phyloP scores from a whole-genome alignment of 1,139 yeast genomes.

The Yarrowia galli region DNA sequence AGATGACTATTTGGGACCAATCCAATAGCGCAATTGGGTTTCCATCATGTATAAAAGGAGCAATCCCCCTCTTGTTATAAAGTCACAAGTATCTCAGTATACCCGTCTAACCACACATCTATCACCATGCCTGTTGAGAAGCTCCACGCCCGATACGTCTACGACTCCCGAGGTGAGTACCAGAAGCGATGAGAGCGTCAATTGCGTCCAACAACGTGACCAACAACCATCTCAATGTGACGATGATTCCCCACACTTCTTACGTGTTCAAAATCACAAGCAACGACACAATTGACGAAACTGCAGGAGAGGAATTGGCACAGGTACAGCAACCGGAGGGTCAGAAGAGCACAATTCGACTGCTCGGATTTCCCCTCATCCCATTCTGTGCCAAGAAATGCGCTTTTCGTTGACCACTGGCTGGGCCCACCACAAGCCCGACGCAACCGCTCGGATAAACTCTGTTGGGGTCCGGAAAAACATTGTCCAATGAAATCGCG shows the following conservation, averaged over 20 bases:
- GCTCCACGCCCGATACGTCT: constrained; percentile 88
- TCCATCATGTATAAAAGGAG: constrained; percentile 35
- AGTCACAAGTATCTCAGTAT: constrained; percentile 20
- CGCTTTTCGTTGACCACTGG: background rate
- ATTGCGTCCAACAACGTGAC: background rate
- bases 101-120: constrained; percentile 39
- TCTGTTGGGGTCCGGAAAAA: constrained; percentile 37
- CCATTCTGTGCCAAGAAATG: constrained; percentile 11
- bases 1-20: constrained; percentile 30
- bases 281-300: constrained; percentile 1
- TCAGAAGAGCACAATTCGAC: background rate
- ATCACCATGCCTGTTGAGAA: constrained; percentile 64
- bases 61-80: constrained; percentile 8
- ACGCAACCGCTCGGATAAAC: constrained; percentile 18
- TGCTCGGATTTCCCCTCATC: too few species aligned
- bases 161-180: constrained; percentile 86
- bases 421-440: constrained; percentile 3
- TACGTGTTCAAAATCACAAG: constrained; percentile 10
- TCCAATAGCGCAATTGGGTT: constrained; percentile 37
- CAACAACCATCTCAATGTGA: background rate
- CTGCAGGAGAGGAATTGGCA: background rate
- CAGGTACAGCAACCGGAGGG: background rate
- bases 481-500: constrained; percentile 31
- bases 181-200: background rate
- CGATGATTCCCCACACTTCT: constrained; percentile 16